Conservation (phyloP, 1,284 basidiomycete species). For the Peniophora sp. region DNA sequence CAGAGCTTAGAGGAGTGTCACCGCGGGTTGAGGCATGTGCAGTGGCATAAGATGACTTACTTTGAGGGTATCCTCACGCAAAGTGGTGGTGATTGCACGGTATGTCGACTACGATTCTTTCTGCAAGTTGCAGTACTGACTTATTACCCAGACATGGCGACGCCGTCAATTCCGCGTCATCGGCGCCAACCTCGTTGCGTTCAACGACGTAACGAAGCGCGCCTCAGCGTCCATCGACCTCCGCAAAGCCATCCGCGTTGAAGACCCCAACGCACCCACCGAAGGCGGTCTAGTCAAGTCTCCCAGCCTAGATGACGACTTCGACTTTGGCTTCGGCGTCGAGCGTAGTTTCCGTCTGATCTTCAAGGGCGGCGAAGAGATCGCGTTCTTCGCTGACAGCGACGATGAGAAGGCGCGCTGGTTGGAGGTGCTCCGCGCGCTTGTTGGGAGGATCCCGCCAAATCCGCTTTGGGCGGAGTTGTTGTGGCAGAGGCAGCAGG, state of each 20-base stretch:
- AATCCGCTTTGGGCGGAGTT: slow-evolving; percentile 89
- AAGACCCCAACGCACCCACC: slow-evolving; percentile 64
- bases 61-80: slow-evolving; percentile 93
- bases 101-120: slow-evolving; percentile 33
- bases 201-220: slow-evolving; percentile 90
- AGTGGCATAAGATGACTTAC: slow-evolving; percentile 89
- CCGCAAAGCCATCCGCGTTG: slow-evolving; percentile 71
- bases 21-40: slow-evolving; percentile 80
- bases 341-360: slow-evolving; percentile 83
- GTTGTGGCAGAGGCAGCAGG: slow-evolving; percentile 68
- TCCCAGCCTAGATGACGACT: slow-evolving; percentile 46
- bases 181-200: slow-evolving; percentile 83
- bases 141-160: slow-evolving; percentile 67
- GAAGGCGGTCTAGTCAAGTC: slow-evolving; percentile 35
- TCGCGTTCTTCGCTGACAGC: slow-evolving; percentile 87
- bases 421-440: slow-evolving; percentile 73
- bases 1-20: slow-evolving; percentile 90
- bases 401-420: slow-evolving; percentile 84
- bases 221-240: slow-evolving; percentile 88
- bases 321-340: slow-evolving; percentile 67
- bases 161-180: slow-evolving; percentile 82
- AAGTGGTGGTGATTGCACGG: slow-evolving; percentile 88
- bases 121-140: background rate
- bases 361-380: slow-evolving; percentile 77
- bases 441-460: slow-evolving; percentile 81